These are phyloP conservation scores for Leccinum uliginosum DNA, from an alignment of 768 basidiomycete genomes.

Conservation along the genomic window DNA sequence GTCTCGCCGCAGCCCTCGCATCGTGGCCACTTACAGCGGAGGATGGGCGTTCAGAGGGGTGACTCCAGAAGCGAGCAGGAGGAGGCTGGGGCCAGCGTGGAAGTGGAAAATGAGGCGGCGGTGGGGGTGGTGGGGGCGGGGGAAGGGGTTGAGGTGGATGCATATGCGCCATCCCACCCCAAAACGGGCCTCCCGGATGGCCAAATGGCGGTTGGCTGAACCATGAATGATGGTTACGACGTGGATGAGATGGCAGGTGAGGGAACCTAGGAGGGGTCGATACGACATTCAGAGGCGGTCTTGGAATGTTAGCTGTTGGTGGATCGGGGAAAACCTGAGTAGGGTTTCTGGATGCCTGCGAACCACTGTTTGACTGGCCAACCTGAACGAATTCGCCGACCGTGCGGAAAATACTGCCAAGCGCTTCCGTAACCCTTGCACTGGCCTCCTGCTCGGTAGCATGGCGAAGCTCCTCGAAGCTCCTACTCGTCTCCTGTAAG, in stretches of 20 bases:
- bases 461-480: slow-evolving; percentile 44
- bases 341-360: slow-evolving; percentile 1
- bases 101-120: neutral
- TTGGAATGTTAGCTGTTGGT: slow-evolving; percentile 3
- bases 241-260: slow-evolving; percentile 15
- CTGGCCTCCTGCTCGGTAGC: slow-evolving; percentile 63
- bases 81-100: slow-evolving; percentile 26
- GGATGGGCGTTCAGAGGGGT: neutral
- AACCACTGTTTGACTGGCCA: slow-evolving; percentile 6
- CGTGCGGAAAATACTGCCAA: slow-evolving; percentile 54
- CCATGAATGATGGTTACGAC: slow-evolving; percentile 25
- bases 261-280: slow-evolving; percentile 16
- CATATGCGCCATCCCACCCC: slow-evolving; percentile 16
- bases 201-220: slow-evolving; percentile 11
- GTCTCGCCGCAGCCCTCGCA: slow-evolving; percentile 11
- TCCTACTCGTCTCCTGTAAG: slow-evolving; percentile 32
- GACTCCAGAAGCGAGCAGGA: slow-evolving; percentile 19
- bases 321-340: neutral
- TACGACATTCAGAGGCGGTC: slow-evolving; percentile 3
- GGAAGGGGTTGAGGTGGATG: slow-evolving; percentile 13
- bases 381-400: slow-evolving; percentile 37
- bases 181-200: slow-evolving; percentile 12
- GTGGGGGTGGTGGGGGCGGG: slow-evolving; percentile 19
- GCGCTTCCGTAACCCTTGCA: slow-evolving; percentile 55
- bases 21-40: neutral